Base-by-base conservation (phyloP, 2,329 filamentous ascomycete genomes). In the Chaetomium globosum region DNA sequence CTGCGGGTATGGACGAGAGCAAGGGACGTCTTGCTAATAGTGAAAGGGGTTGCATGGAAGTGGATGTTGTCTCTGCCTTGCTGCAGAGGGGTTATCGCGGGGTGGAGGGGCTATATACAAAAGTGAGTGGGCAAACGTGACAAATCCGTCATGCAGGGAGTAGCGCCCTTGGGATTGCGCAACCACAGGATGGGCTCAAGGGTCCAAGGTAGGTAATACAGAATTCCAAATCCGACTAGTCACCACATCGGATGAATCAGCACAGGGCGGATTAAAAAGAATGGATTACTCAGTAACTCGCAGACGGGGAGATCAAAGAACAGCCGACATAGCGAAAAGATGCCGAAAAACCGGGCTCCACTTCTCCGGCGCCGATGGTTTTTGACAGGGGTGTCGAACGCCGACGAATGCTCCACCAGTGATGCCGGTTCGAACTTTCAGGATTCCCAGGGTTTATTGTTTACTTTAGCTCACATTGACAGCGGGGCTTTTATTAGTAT, bases 21-120 rank as follows among this genome's bases (percentile, higher is more conserved):
- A 72, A 63, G 55, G 73, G 66, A 54, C 69, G 73, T 70, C 72
- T 66, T 48, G 72, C 66, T 51, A 74, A 57, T 28, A 70, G 58
- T 23, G 71, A 64, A 64, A 75, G 67, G 46, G 73, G 66, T 73
- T 71, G 73, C 73, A 75, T 75, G 71, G 67, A 64, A 52, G 26
- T 39, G 51, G 19, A 23, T 52, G 13, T 54, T 36, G 49, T 62
- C 52, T 60, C 59, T 21, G 49, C 39, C 31, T 9, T 39, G 19
- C 57, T 28, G 36, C 30, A 54, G 48, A 54, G 56, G 59, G 61
- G 55, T 64, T 64, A 43, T 63, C 68, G 68, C 65, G 69, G 69
- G 68, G 68, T 67, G 66, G 60, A 69, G 67, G 69, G 69, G 67
- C 64, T 59, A 65, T 68, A 60, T 59, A 63, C 51, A 53, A 23